Conservation (phyloP, 257 asterid genomes). For the Catharanthus roseus region DNA sequence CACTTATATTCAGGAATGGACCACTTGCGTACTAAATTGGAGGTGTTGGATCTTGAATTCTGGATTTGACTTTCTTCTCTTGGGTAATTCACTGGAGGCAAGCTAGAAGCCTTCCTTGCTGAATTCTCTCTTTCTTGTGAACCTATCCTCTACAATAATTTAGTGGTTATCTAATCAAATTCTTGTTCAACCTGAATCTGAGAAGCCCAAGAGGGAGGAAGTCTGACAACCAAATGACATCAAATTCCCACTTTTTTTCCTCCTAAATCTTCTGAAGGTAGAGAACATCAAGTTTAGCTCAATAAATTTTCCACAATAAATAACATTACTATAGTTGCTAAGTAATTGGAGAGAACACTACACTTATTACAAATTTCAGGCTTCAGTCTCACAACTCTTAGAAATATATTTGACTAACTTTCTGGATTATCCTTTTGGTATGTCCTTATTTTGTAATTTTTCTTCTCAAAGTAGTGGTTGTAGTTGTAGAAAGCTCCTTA, state of each 20-base stretch:
- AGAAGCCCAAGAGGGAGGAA: not conserved
- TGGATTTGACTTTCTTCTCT: slow-evolving; percentile 67
- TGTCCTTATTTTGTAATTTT: not conserved
- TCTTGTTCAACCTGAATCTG: not conserved
- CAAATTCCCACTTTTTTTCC: not conserved
- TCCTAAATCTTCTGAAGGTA: not conserved
- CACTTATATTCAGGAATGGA: slow-evolving; percentile 67
- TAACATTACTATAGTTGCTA: not conserved
- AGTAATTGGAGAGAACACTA: not conserved
- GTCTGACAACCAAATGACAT: not conserved
- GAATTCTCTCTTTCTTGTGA: slow-evolving; percentile 90
- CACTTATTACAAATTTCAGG: not conserved
- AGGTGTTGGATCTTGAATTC: slow-evolving; percentile 49
- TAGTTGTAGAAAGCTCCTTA: not conserved
- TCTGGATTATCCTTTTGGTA: not conserved
- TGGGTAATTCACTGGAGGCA: slow-evolving; percentile 50
- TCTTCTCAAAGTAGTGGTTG: not conserved
- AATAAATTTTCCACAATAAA: not conserved
- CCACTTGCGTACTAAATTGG: slow-evolving; percentile 64
- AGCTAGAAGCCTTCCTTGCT: slow-evolving; percentile 47
- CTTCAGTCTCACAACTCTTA: not conserved
- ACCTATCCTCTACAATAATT: slow-evolving; percentile 41
- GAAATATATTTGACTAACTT: not conserved
- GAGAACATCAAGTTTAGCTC: not conserved
- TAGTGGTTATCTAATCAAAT: not conserved